phyloP scores from a whole-genome alignment of 1,139 yeast species.

The Saccharomycopsis hybrid region DNA sequence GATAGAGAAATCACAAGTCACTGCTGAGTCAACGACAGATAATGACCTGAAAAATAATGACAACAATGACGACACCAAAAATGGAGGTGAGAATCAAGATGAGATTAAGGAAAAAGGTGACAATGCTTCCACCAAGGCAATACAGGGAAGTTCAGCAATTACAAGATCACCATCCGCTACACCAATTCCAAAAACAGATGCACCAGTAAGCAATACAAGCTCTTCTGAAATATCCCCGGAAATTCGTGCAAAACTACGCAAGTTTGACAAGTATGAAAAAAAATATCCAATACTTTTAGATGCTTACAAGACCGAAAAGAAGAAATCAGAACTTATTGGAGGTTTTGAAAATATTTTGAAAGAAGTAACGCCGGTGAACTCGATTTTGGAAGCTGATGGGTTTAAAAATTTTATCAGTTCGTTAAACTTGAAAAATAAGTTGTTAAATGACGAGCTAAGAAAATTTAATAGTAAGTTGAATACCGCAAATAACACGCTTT shows the following conservation, averaged over 20 bases:
- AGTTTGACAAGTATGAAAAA: constrained; percentile 82
- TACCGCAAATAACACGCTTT: constrained; percentile 14
- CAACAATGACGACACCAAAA: constrained; percentile 7
- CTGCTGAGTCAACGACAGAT: background rate
- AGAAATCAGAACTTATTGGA: constrained; percentile 54
- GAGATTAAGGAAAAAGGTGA: constrained; percentile 7
- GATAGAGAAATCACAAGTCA: no score
- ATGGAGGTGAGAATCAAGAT: constrained; percentile 19
- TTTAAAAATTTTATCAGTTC: constrained; percentile 58
- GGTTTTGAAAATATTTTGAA: constrained; percentile 64
- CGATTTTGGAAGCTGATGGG: constrained; percentile 61
- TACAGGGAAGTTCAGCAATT: background rate
- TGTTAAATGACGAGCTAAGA: constrained; percentile 50
- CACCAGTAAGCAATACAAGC: constrained; percentile 22
- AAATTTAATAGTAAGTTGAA: constrained; percentile 20
- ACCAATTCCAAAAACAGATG: background rate
- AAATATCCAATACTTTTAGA: constrained; percentile 77
- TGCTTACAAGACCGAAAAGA: constrained; percentile 79
- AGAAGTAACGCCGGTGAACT: constrained; percentile 76
- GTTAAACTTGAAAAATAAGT: constrained; percentile 45
- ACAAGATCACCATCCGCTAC: background rate
- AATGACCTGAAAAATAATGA: constrained; percentile 1
- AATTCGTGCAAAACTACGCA: constrained; percentile 57
- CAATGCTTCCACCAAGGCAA: background rate
- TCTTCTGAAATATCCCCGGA: constrained; percentile 38